Evolutionary conservation across 1,284 basidiomycete genomes (phyloP).

Genomic region (Mycena sp.): DNA sequence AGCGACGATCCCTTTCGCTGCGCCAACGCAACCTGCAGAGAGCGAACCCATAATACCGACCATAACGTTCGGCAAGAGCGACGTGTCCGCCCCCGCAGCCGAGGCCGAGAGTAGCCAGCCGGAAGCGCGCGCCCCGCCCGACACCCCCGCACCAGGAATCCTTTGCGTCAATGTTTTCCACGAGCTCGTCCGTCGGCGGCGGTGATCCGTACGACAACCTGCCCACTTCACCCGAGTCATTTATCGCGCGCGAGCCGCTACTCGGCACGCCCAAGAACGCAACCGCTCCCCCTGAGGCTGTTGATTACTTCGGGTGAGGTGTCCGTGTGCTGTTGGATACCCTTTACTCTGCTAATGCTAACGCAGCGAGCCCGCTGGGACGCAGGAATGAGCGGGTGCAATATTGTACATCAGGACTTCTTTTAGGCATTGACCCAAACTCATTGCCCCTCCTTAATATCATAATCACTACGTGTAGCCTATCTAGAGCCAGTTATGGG

Average conservation of each 20-base stretch:
- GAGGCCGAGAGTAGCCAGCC: neutral
- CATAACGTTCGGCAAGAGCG: conserved; percentile 29
- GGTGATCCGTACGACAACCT: conserved; percentile 46
- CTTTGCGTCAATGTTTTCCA: conserved; percentile 30
- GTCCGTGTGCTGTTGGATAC: neutral
- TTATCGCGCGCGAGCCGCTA: conserved; percentile 45
- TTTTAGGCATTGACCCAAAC: conserved; percentile 18
- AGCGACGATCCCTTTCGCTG: too few species aligned
- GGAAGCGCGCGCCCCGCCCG: conserved; percentile 16
- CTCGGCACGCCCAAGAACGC: conserved; percentile 34
- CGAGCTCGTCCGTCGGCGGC: conserved; percentile 22
- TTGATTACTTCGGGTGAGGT: conserved; percentile 25
- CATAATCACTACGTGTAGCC: conserved; percentile 32
- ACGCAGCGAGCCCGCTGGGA: conserved; percentile 17
- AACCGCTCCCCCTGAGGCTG: neutral
- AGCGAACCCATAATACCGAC: conserved; percentile 18
- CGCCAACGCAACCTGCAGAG: conserved; percentile 7
- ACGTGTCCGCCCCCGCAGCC: too few species aligned
- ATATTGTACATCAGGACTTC: conserved; percentile 24
- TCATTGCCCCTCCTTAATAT: conserved; percentile 24
- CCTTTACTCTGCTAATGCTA: neutral
- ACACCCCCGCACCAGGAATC: conserved; percentile 25
- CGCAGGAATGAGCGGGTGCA: conserved; percentile 20
- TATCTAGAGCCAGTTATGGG: conserved; percentile 25
- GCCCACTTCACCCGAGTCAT: conserved; percentile 45